Percentiles rank a stretch among this genome's conserved stretches.
These are phyloP conservation scores for Daldinia loculata DNA, from an alignment of 495 filamentous ascomycete genomes.

Conservation along the genomic window DNA sequence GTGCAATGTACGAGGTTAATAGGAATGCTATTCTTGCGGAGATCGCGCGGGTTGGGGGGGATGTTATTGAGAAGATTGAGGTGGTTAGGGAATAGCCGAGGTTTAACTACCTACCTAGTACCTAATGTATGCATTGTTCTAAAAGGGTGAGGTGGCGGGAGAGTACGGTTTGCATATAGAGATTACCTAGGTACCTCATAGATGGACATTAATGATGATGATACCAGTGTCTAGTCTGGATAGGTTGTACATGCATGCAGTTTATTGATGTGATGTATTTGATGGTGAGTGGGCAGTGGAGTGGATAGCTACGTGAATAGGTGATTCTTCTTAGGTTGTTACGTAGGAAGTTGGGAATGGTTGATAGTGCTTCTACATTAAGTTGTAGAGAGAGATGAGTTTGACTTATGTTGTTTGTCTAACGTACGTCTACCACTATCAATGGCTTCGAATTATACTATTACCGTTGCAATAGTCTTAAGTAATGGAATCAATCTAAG, in stretches of 20 bases:
- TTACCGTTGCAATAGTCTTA: too few species aligned
- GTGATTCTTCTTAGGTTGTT: too few species aligned
- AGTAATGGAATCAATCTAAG: too few species aligned
- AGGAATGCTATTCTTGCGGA: constrained; percentile 78
- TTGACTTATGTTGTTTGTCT: too few species aligned
- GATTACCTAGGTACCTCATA: not conserved
- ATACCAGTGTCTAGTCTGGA: not conserved
- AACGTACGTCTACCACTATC: too few species aligned
- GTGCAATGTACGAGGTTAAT: constrained; percentile 69
- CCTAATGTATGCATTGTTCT: too few species aligned
- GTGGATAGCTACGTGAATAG: too few species aligned
- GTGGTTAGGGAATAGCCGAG: constrained; percentile 9
- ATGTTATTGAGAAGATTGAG: constrained; percentile 67
- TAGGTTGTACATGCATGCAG: not conserved
- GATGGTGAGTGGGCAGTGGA: not conserved
- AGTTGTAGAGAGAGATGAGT: too few species aligned
- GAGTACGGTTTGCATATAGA: not conserved
- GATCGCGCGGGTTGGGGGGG: constrained; percentile 74
- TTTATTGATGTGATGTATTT: not conserved
- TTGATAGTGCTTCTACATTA: too few species aligned
- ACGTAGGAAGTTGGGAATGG: too few species aligned
- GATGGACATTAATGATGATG: not conserved
- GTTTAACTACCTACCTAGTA: constrained; percentile 1
- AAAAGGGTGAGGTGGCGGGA: not conserved
- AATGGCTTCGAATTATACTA: too few species aligned